Percentiles rank a stretch among this genome's conserved stretches.
These are phyloP conservation scores for Globisporangium nodosum DNA, from an alignment of 352 stramenopile species.

Conservation along the genomic window DNA sequence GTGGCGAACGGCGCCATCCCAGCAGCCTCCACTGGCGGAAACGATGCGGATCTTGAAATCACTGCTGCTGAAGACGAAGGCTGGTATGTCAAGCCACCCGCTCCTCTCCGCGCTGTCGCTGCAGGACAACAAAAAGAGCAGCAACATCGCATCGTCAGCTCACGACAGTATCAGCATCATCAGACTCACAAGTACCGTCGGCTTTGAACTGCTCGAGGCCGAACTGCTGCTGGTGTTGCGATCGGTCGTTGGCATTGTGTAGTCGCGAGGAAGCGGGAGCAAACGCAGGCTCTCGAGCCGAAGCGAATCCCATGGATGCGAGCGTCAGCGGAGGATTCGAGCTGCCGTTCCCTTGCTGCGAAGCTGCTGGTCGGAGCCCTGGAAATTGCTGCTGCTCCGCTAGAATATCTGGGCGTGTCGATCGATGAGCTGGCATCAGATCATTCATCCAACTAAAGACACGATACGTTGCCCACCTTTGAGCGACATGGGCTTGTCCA, in stretches of 20 bases:
- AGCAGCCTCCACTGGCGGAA: constrained; percentile 1
- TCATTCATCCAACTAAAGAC: not conserved
- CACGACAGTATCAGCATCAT: not conserved
- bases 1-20: constrained; percentile 27
- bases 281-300: not conserved
- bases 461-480: constrained; percentile 14
- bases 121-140: not conserved
- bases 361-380: not conserved
- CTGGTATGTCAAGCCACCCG: constrained; percentile 3
- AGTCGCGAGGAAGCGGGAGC: too few relatives aligned
- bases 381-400: not conserved
- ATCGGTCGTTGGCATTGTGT: not conserved
- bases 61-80: not conserved
- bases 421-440: not conserved
- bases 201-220: constrained; percentile 22
- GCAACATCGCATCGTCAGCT: not conserved
- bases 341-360: not conserved
- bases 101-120: constrained; percentile 13
- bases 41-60: constrained; percentile 7
- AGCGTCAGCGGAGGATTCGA: constrained; percentile 3
- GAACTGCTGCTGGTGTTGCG: not conserved
- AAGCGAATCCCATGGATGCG: constrained; percentile 10
- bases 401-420: constrained; percentile 8
- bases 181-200: constrained; percentile 10
- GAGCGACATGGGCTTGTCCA: constrained; percentile 15